Conservation (phyloP, 176 grass and related monocot species). For the Oryza meridionalis region DNA sequence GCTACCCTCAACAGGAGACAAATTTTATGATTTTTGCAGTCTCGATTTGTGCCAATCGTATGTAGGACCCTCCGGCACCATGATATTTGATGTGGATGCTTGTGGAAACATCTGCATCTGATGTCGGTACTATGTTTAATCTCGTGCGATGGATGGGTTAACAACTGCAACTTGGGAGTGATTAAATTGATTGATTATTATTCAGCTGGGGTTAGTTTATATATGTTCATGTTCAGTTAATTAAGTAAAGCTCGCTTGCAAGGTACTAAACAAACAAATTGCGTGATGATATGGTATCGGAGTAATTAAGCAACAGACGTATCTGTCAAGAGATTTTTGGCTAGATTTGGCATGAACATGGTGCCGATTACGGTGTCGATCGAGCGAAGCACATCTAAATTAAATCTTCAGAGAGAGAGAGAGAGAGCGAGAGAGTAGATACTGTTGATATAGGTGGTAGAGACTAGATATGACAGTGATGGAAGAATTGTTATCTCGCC, state of each 20-base stretch:
- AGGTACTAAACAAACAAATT: background rate
- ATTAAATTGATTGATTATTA: background rate
- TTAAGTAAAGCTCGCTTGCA: background rate
- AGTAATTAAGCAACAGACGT: background rate
- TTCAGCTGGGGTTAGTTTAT: background rate
- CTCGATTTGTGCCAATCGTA: background rate
- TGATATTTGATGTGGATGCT: constrained; percentile 49
- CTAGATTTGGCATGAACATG: background rate
- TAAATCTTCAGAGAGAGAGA: background rate
- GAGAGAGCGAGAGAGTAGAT: background rate
- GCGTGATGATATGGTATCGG: background rate
- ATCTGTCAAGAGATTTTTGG: background rate
- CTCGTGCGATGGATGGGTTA: constrained; percentile 13
- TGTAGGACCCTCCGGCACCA: constrained; percentile 33
- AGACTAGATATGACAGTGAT: background rate
- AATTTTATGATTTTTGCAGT: background rate
- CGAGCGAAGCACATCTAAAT: background rate
- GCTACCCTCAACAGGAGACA: constrained; percentile 29
- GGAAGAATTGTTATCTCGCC: background rate
- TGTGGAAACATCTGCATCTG: constrained; percentile 57
- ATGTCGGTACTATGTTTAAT: constrained; percentile 52
- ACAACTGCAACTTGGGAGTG: constrained; percentile 43
- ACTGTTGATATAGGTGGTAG: background rate
- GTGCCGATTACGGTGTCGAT: background rate
- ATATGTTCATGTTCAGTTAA: background rate